Conservation (phyloP, 768 basidiomycete genomes). For the Agrocybe chaxingu region DNA sequence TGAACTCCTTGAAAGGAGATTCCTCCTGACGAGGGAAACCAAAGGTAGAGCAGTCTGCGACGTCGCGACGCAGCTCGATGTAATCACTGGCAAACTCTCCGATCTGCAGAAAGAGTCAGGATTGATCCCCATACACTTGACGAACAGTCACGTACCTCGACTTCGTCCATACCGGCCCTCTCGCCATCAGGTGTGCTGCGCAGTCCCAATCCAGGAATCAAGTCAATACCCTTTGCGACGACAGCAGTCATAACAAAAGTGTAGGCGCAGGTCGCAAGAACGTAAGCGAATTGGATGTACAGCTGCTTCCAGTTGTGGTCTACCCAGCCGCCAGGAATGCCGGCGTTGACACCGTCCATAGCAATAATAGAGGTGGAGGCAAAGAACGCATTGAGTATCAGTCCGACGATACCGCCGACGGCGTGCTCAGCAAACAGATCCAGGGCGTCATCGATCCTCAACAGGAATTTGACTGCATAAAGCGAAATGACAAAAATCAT, state of each 20-base stretch:
- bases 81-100: conserved; percentile 71
- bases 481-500: no score
- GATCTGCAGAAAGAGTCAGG: conserved; percentile 34
- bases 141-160: conserved; percentile 46
- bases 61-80: conserved; percentile 67
- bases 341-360: conserved; percentile 64
- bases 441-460: conserved; percentile 82
- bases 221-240: conserved; percentile 54
- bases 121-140: neutral
- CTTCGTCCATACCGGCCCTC: conserved; percentile 64
- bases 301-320: conserved; percentile 78
- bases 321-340: conserved; percentile 63
- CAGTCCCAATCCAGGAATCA: conserved; percentile 56
- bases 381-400: conserved; percentile 72
- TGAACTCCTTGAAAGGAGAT: conserved; percentile 13
- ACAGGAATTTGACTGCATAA: conserved; percentile 57
- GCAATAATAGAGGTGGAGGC: conserved; percentile 60
- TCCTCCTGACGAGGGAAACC: conserved; percentile 22
- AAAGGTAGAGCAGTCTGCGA: conserved; percentile 49
- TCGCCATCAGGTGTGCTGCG: conserved; percentile 55
- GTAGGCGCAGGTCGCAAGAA: conserved; percentile 55
- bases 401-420: conserved; percentile 76
- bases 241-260: conserved; percentile 60
- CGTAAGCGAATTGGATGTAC: conserved; percentile 71
- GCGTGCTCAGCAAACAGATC: conserved; percentile 94